Evolutionary conservation across 441 rosid species (phyloP).

Genomic region (Metrosideros polymorpha): DNA sequence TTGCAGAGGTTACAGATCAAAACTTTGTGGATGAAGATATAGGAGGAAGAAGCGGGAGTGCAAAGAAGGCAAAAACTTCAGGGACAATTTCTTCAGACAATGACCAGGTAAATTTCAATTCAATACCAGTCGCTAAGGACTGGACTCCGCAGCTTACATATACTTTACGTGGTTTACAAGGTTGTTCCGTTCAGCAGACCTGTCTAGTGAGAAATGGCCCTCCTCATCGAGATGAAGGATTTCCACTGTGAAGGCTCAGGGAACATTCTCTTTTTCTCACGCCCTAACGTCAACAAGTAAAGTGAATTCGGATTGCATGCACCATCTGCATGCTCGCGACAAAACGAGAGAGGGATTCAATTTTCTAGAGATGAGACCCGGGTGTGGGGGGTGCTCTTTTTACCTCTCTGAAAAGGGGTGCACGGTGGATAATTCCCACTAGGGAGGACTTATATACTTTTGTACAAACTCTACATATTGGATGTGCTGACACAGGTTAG

Average conservation of each 20-base stretch:
- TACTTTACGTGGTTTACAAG: not conserved
- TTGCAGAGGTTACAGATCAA: conserved; percentile 36
- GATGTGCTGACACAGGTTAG: not conserved
- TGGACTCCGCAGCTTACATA: not conserved
- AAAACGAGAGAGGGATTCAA: not conserved
- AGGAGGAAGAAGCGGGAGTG: conserved; percentile 11
- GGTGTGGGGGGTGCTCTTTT: not conserved
- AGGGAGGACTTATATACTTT: not conserved
- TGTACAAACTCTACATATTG: not conserved
- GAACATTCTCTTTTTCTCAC: not conserved
- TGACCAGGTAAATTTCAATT: conserved; percentile 22
- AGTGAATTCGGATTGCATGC: not conserved
- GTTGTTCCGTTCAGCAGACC: not conserved
- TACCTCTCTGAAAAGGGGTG: not conserved
- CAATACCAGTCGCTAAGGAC: not conserved
- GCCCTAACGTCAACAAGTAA: not conserved
- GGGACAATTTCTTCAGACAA: not conserved
- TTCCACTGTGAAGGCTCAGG: not conserved
- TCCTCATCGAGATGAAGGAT: not conserved
- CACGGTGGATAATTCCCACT: not conserved
- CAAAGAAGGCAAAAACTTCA: conserved; percentile 21
- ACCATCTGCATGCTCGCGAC: not conserved
- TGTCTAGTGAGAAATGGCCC: not conserved
- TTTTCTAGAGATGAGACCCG: not conserved
- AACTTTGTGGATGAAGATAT: conserved; percentile 27